Evolutionary conservation across 2,329 filamentous ascomycete species (phyloP).

Genomic region (Alternaria rosae): DNA sequence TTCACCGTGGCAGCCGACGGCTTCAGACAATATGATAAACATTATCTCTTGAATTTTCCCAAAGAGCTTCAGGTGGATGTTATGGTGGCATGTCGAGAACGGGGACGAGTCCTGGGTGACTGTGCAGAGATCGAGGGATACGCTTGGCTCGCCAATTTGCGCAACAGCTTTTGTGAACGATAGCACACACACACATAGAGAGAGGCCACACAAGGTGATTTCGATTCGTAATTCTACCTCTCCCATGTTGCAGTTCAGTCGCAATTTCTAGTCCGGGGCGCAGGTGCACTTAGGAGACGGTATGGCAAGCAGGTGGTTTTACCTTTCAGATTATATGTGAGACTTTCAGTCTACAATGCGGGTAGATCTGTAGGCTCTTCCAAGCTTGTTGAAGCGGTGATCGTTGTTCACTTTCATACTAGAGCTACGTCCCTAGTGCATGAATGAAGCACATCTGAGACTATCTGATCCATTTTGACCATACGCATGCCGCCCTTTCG

Average conservation of each 20-base stretch:
- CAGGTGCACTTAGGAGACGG: not conserved
- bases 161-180: not conserved
- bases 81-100: not conserved
- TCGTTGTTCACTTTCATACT: too few relatives aligned
- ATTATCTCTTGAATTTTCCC: not conserved
- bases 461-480: too few relatives aligned
- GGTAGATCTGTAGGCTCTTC: not conserved
- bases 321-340: not conserved
- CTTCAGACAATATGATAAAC: rapidly evolving
- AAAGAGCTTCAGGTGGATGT: not conserved
- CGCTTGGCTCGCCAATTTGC: not conserved
- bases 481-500: too few relatives aligned
- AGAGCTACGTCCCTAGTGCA: too few relatives aligned
- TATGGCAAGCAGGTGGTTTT: rapidly evolving
- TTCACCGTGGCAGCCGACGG: rapidly evolving
- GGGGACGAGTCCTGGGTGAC: too few relatives aligned
- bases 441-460: too few relatives aligned
- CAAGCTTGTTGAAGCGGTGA: too few relatives aligned
- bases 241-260: not conserved
- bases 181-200: not conserved
- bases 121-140: too few relatives aligned
- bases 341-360: not conserved
- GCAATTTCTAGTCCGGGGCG: not conserved
- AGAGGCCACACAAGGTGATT: not conserved
- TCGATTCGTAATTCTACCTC: not conserved